Base-by-base conservation (phyloP, 2,329 filamentous ascomycete species). In the Trichoderma sp. region DNA sequence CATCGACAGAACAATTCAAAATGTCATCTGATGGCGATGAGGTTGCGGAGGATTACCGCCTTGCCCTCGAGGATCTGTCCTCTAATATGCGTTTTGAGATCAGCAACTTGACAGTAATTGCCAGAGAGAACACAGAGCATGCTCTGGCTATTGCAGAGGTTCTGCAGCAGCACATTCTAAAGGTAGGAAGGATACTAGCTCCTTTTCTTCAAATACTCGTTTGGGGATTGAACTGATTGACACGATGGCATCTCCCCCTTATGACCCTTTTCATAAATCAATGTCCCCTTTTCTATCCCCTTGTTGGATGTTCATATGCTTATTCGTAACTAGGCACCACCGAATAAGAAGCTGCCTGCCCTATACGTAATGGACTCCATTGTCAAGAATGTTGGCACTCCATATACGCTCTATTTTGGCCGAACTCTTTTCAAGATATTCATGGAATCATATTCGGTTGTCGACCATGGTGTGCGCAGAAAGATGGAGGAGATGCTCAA, bases 291-390 rank as follows among this genome's bases (percentile, higher is more conserved):
- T 52, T 59, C 24, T 37, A 55, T 30, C 14, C 39, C 56, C 46
- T 52, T 39, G 16, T 30, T 55, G 21, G 26, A 54, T 58, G 11
- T 10, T 43, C 66, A 59, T 30, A 73, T 30, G 75, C 84, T 87
- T 75, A 87, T 76, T 70, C 69, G 55, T 63, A 60, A 52, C 73
- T 81, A 99, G 96, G 93, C 91, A 66, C 88, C 93, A 56, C 94
- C 96, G 49, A 87, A 89, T 70, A 94, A 94, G 79, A 99, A 98
- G 77, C 84, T 99, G 3, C 94, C 96, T 21, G 93, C 96, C n/a
- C 86, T 99, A 32, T 99, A 98, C 81, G 93, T 99, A 73, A 90
- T 99, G 77, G 96, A 99, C 81, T 98, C 95, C 18, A 95, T 99
- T 71, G 94, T 97, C 77, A 99, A 99, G 81, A 98, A 99, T 83